A percentile compares a stretch with the other conserved stretches of the same genome.
Conservation (phyloP, 805 yeast species). For the Komagataella populi region DNA sequence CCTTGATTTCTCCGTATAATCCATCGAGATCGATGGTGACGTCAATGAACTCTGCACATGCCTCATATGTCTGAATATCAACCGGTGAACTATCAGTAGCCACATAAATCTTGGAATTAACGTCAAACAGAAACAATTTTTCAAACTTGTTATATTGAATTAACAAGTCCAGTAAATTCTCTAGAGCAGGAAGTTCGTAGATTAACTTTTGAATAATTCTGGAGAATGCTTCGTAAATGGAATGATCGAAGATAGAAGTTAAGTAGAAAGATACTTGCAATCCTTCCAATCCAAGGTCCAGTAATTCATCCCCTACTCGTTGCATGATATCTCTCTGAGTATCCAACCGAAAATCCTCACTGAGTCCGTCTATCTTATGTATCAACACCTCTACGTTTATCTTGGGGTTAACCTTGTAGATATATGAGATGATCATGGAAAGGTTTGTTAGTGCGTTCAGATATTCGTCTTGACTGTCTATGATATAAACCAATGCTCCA, state of each 20-base stretch:
- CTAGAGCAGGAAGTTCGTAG: constrained; percentile 78
- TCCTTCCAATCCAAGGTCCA: constrained; percentile 82
- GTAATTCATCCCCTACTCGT: constrained; percentile 82
- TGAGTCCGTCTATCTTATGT: constrained; percentile 90
- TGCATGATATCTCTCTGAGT: constrained; percentile 96
- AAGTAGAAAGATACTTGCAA: constrained; percentile 84
- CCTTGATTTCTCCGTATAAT: constrained; percentile 22
- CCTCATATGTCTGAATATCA: constrained; percentile 90
- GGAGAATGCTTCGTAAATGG: constrained; percentile 90
- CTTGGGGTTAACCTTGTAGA: constrained; percentile 69
- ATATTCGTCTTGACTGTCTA: constrained; percentile 93
- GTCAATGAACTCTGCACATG: constrained; percentile 94
- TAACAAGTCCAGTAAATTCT: constrained; percentile 75
- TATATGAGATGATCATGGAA: constrained; percentile 79
- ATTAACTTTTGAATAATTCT: constrained; percentile 85
- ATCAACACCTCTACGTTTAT: constrained; percentile 87
- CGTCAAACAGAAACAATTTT: constrained; percentile 84
- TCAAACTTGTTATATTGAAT: constrained; percentile 86
- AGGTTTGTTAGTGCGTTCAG: constrained; percentile 80
- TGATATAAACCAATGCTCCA: constrained; percentile 87
- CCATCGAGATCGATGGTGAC: constrained; percentile 83
- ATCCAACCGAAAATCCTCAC: constrained; percentile 88
- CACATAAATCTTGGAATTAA: constrained; percentile 84
- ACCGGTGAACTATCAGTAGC: constrained; percentile 96
- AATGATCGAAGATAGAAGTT: constrained; percentile 91